phyloP scores from a whole-genome alignment of 768 basidiomycete species.

The Gloeophyllum trabeum region DNA sequence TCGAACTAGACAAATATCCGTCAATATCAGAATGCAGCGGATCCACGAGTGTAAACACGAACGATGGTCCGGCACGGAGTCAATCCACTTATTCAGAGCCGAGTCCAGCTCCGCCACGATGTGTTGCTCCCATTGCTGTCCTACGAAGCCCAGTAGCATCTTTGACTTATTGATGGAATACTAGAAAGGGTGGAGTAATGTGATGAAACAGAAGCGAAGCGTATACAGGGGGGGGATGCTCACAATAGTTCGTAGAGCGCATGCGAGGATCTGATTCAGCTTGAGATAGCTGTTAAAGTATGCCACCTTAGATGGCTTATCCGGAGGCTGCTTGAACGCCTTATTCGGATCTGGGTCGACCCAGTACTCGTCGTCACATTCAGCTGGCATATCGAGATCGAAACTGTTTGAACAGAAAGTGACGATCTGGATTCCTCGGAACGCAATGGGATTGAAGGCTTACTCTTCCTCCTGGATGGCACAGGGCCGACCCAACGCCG shows the following conservation, averaged over 20 bases:
- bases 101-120: slow-evolving; percentile 58
- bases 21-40: neutral
- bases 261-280: slow-evolving; percentile 59
- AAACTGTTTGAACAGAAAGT: slow-evolving; percentile 33
- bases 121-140: slow-evolving; percentile 40
- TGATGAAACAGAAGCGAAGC: slow-evolving; percentile 3
- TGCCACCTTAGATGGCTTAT: slow-evolving; percentile 42
- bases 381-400: slow-evolving; percentile 66
- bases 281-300: slow-evolving; percentile 57
- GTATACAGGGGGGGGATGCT: slow-evolving; percentile 9
- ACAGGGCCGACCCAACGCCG: slow-evolving; percentile 55
- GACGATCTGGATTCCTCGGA: too few species aligned
- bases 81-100: slow-evolving; percentile 63
- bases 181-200: slow-evolving; percentile 19
- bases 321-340: slow-evolving; percentile 55
- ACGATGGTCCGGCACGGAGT: slow-evolving; percentile 60
- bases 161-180: slow-evolving; percentile 66
- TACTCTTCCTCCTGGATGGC: slow-evolving; percentile 70
- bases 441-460: slow-evolving; percentile 15
- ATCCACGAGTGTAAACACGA: slow-evolving; percentile 11
- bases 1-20: slow-evolving; percentile 15
- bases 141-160: slow-evolving; percentile 37
- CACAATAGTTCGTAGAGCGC: slow-evolving; percentile 59
- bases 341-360: slow-evolving; percentile 39
- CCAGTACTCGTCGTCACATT: slow-evolving; percentile 82